Evolutionary conservation across 805 yeast genomes (phyloP).

Genomic region (Teunomyces panamensis): DNA sequence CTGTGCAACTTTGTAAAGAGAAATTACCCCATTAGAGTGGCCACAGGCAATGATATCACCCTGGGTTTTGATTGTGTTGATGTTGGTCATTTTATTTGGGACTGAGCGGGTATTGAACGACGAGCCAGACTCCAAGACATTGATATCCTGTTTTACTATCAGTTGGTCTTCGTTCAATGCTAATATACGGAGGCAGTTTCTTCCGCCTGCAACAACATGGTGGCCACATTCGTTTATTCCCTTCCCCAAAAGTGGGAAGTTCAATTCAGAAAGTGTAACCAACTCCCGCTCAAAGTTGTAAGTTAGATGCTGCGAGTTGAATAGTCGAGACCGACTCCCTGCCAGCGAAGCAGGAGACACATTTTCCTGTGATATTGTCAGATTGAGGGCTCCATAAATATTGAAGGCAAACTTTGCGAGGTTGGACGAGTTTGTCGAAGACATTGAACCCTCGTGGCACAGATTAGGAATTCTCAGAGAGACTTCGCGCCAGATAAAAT

Average conservation of each 20-base stretch:
- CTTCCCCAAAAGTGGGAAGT: conserved; percentile 13
- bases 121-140: conserved; percentile 25
- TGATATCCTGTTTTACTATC: conserved; percentile 31
- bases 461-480: neutral
- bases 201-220: conserved; percentile 42
- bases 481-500: neutral
- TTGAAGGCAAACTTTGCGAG: conserved; percentile 57
- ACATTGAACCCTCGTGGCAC: conserved; percentile 2
- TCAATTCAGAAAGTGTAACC: conserved; percentile 23
- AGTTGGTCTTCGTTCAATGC: conserved; percentile 30
- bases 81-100: conserved; percentile 26
- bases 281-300: conserved; percentile 21
- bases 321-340: conserved; percentile 12
- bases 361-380: conserved; percentile 12
- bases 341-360: conserved; percentile 16
- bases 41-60: conserved; percentile 39
- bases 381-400: conserved; percentile 46
- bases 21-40: conserved; percentile 33
- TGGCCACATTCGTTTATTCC: conserved; percentile 13
- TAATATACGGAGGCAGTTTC: conserved; percentile 36
- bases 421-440: conserved; percentile 8
- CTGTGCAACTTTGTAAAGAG: conserved; percentile 28
- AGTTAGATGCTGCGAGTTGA: conserved; percentile 12
- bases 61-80: conserved; percentile 37
- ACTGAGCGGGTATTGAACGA: conserved; percentile 1